Percentiles rank a stretch among this genome's conserved stretches.
phyloP scores from a whole-genome alignment of 352 stramenopile genomes.

The Paralagenidium karlingii region DNA sequence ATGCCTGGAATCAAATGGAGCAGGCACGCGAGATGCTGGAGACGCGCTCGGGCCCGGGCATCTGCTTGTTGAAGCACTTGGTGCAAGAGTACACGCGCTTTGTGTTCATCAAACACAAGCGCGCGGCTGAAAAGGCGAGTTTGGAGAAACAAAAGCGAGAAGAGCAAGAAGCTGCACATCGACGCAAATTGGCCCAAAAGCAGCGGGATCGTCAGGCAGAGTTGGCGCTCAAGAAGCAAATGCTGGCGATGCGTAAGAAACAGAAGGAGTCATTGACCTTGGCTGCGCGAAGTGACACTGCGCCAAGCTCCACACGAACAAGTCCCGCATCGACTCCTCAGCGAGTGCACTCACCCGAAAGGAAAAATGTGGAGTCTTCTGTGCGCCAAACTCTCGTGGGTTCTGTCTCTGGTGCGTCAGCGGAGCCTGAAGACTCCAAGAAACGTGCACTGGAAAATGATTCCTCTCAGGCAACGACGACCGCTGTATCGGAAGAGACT shows the following conservation, averaged over 20 bases:
- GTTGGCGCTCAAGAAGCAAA: slow-evolving; percentile 58
- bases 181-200: slow-evolving; percentile 33
- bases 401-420: not conserved
- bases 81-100: slow-evolving; percentile 78
- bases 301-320: no score
- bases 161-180: slow-evolving; percentile 38
- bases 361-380: not conserved
- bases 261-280: no score
- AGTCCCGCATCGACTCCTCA: no score
- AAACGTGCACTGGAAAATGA: not conserved
- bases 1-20: slow-evolving; percentile 53
- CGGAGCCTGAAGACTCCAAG: not conserved
- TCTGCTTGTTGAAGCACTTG: slow-evolving; percentile 54
- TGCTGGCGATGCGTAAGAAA: slow-evolving; percentile 71
- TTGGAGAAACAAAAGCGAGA: slow-evolving; percentile 58
- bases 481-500: no score
- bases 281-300: no score
- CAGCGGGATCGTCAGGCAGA: slow-evolving; percentile 47
- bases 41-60: slow-evolving; percentile 34
- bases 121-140: slow-evolving; percentile 49
- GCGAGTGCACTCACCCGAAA: slow-evolving; percentile 25
- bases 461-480: no score
- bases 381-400: not conserved
- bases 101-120: slow-evolving; percentile 73
- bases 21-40: slow-evolving; percentile 42